Percentiles rank a stretch among this genome's conserved stretches.
Conservation (phyloP, 768 basidiomycete species). For the Phylloporus arenicola region DNA sequence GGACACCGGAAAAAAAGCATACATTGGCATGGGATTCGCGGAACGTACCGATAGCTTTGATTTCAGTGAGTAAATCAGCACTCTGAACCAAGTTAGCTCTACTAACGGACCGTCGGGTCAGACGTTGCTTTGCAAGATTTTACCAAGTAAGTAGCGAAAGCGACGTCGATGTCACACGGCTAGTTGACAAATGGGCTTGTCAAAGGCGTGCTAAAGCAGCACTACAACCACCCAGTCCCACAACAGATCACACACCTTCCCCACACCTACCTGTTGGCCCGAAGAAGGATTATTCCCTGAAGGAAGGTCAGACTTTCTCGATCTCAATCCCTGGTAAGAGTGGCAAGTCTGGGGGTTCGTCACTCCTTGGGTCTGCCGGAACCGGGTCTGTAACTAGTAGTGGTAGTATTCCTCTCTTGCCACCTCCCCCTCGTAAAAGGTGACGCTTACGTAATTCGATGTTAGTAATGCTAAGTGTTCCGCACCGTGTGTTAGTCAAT, state of each 20-base stretch:
- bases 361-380: conserved; percentile 36
- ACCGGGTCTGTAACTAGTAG: conserved; percentile 22
- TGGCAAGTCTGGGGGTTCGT: conserved; percentile 33
- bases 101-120: conserved; percentile 25
- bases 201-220: conserved; percentile 59
- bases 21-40: conserved; percentile 89
- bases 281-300: conserved; percentile 90
- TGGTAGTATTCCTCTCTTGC: conserved; percentile 62
- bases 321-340: conserved; percentile 84
- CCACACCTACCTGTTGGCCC: conserved; percentile 71
- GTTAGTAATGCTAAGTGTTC: conserved; percentile 17
- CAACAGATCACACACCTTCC: conserved; percentile 44
- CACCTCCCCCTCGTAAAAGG: conserved; percentile 68
- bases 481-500: conserved; percentile 5
- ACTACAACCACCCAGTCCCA: conserved; percentile 47
- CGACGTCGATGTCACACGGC: background rate
- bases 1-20: conserved; percentile 81
- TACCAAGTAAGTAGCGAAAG: conserved; percentile 52
- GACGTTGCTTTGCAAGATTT: conserved; percentile 86
- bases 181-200: background rate
- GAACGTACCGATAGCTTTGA: conserved; percentile 89
- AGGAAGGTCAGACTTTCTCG: conserved; percentile 92
- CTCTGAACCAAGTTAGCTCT: background rate
- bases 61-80: conserved; percentile 61
- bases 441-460: conserved; percentile 4